These are phyloP conservation scores for Fusarium compactum DNA, from an alignment of 2,329 filamentous ascomycete genomes.

Conservation along the genomic window DNA sequence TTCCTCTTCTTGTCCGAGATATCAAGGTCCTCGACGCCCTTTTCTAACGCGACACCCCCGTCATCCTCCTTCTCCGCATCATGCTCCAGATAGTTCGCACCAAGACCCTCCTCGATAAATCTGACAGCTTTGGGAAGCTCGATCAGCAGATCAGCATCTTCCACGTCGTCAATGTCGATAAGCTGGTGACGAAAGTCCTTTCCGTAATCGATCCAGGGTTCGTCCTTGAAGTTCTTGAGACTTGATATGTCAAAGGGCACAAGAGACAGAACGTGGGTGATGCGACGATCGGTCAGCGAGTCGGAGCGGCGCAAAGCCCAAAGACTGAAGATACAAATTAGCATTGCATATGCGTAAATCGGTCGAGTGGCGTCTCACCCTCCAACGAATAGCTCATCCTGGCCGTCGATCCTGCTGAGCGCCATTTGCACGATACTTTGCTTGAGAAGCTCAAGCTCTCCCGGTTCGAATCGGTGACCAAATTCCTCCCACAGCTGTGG, in stretches of 20 bases:
- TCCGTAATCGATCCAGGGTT: constrained; percentile 62
- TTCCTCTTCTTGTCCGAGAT: constrained; percentile 32
- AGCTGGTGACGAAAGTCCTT: constrained; percentile 77
- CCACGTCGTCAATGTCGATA: constrained; percentile 90
- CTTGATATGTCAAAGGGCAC: constrained; percentile 64
- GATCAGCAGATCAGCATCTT: constrained; percentile 86
- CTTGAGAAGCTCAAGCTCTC: constrained; percentile 47
- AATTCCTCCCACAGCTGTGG: constrained; percentile 44
- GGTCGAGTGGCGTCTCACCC: constrained; percentile 48
- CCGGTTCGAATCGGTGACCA: constrained; percentile 38
- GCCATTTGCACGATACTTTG: constrained; percentile 56
- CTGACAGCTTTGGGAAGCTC: constrained; percentile 82
- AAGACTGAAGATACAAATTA: constrained; percentile 61
- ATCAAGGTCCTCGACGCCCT: constrained; percentile 30
- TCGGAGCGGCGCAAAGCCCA: constrained; percentile 81
- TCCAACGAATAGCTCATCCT: constrained; percentile 56
- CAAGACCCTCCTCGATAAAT: constrained; percentile 84
- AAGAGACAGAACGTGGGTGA: constrained; percentile 93
- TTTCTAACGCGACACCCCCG: constrained; percentile 39
- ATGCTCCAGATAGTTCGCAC: constrained; percentile 35
- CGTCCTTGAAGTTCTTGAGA: constrained; percentile 61
- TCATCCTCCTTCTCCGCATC: constrained; percentile 22
- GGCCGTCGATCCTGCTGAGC: constrained; percentile 57
- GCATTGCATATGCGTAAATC: constrained; percentile 4
- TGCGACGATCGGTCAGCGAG: constrained; percentile 76